Base-by-base conservation (phyloP, 2,329 filamentous ascomycete genomes). In the Myriosclerotinia curreyana region DNA sequence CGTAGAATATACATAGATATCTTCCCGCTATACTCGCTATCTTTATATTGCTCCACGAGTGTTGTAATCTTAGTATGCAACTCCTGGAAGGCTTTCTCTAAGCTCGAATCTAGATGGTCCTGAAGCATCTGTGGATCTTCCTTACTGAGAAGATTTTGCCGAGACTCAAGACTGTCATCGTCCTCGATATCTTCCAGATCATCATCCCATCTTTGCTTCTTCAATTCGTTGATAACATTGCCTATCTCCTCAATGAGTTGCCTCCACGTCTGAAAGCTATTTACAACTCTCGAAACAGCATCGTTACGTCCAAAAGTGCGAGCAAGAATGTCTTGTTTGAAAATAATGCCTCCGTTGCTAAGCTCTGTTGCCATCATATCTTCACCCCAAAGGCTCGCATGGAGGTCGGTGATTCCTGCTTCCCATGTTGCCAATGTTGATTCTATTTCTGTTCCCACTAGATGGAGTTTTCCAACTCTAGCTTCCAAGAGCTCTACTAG, bases 271-370 rank as follows among this genome's bases (percentile, higher is more conserved):
- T 86, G 81, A 72, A 95, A 95, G 53, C 82, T 80, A 15, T 82
- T 79, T 1, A 87, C 79, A 0, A 88, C 84, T 61, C 79, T 79
- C 44, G 85, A 84, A 0, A 94, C 83, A 14, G 85, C 79, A 64
- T 87, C 81, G 71, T 88, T 89, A 58, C 87, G 84, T 7, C 94
- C 93, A 70, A 93, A 85, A 9, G 91, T 81, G 25, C 87, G 84
- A 40, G 88, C 82, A 11, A 89, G 76, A 28, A 96, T 82, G 22
- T 85, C 84, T 66, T 86, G 80, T 54, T 92, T 87, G 75, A 96
- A 91, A 0, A 79, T 74, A 3, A 81, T 79, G 0, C 88, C 90
- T 25, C 89, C 89, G 40, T 84, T 79, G 2, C 82, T 80, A 51
- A 91, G 80, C 34, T 90, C 88, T 61, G 86, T 81, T 48, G 87